Evolutionary conservation across 208 protist genomes (phyloP).

Genomic region (Leishmania turanica): DNA sequence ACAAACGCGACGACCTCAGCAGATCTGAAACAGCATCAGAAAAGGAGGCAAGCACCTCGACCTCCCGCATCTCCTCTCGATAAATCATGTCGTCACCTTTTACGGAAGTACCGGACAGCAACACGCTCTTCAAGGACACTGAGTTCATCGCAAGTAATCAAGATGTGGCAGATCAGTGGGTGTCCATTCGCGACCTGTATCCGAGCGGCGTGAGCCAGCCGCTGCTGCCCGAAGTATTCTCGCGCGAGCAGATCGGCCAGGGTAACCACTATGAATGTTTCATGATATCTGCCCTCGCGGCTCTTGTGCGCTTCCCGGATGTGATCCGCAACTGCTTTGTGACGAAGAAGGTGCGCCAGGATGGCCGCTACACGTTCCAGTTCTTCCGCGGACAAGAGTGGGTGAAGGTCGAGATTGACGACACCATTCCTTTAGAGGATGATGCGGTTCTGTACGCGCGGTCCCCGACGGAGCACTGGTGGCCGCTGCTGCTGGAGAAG

Average conservation of each 20-base stretch:
- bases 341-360: conserved; percentile 71
- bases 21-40: neutral
- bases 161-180: conserved; percentile 65
- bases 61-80: neutral
- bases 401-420: conserved; percentile 85
- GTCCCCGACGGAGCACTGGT: conserved; percentile 80
- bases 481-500: conserved; percentile 90
- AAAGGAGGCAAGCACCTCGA: neutral
- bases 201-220: conserved; percentile 48
- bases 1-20: neutral
- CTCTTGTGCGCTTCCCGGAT: conserved; percentile 66
- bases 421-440: conserved; percentile 59
- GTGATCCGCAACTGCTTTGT: conserved; percentile 84
- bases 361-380: conserved; percentile 86
- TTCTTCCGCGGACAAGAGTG: conserved; percentile 75
- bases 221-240: conserved; percentile 62
- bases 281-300: conserved; percentile 69
- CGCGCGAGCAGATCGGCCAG: conserved; percentile 73
- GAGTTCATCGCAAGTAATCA: conserved; percentile 68
- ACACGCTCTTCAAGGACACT: conserved; percentile 62
- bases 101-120: conserved; percentile 56
- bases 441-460: conserved; percentile 63
- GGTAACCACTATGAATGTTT: conserved; percentile 88
- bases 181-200: conserved; percentile 73
- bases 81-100: conserved; percentile 6